Evolutionary conservation across 345 rosid species (phyloP).

Genomic region (Luvunga scandens): DNA sequence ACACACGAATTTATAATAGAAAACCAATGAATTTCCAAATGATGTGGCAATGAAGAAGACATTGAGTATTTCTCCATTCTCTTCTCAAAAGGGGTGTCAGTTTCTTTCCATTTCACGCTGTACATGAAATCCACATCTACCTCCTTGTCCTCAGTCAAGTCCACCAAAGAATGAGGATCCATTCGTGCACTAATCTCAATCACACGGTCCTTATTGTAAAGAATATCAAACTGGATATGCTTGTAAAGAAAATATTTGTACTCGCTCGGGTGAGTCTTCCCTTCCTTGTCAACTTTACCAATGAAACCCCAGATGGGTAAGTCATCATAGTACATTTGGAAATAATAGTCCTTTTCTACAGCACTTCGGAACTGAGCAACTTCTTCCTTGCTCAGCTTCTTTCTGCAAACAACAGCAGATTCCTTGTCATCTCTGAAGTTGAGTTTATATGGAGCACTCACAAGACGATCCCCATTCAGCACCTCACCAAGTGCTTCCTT

Average conservation of each 20-base stretch:
- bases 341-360: conserved; percentile 46
- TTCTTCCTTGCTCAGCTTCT: conserved; percentile 35
- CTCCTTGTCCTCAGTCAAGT: conserved; percentile 41
- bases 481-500: conserved; percentile 62
- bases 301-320: conserved; percentile 54
- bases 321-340: conserved; percentile 57
- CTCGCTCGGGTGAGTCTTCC: conserved; percentile 37
- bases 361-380: conserved; percentile 39
- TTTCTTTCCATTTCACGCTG: conserved; percentile 52
- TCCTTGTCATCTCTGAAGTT: conserved; percentile 44
- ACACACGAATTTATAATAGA: conserved; percentile 58
- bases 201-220: conserved; percentile 54
- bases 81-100: conserved; percentile 39
- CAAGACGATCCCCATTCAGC: conserved; percentile 52
- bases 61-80: conserved; percentile 52
- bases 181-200: conserved; percentile 41
- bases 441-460: conserved; percentile 49
- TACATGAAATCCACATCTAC: conserved; percentile 48
- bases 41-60: conserved; percentile 50
- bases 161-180: conserved; percentile 37
- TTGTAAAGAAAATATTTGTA: conserved; percentile 45
- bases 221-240: conserved; percentile 42
- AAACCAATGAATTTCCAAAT: conserved; percentile 59
- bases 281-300: conserved; percentile 50
- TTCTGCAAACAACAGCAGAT: conserved; percentile 35